Evolutionary conservation across 306 rosid genomes (phyloP).

Genomic region (Malus sylvestris): DNA sequence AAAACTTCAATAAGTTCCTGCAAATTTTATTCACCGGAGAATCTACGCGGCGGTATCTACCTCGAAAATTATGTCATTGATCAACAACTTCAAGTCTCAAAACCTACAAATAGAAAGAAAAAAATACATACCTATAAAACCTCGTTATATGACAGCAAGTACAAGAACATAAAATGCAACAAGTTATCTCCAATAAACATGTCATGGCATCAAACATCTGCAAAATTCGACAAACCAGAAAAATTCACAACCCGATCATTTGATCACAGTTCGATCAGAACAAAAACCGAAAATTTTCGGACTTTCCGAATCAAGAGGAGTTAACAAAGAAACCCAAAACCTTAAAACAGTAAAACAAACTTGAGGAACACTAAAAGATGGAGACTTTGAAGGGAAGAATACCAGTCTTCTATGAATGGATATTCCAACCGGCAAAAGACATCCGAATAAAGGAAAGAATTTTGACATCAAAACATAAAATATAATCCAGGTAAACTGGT

Average conservation of each 20-base stretch:
- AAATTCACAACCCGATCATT: constrained; percentile 27
- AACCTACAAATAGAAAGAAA: constrained; percentile 62
- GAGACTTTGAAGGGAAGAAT: constrained; percentile 53
- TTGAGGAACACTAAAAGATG: constrained; percentile 4
- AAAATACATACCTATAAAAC: constrained; percentile 38
- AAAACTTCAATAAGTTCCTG: constrained; percentile 26
- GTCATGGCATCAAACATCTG: background rate
- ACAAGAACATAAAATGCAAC: constrained; percentile 18
- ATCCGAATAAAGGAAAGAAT: constrained; percentile 36
- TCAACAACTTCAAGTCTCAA: constrained; percentile 84
- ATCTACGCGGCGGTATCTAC: constrained; percentile 22
- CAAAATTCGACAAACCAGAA: background rate
- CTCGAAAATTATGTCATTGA: constrained; percentile 27
- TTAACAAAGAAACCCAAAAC: constrained; percentile 15
- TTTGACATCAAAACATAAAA: constrained; percentile 26
- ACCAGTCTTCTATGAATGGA: constrained; percentile 45
- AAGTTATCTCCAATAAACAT: constrained; percentile 24
- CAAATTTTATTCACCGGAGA: background rate
- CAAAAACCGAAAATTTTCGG: constrained; percentile 3
- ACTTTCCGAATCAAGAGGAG: constrained; percentile 28
- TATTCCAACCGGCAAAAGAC: constrained; percentile 53
- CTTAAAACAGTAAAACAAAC: constrained; percentile 1
- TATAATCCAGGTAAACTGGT: constrained; percentile 43
- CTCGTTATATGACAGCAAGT: constrained; percentile 41
- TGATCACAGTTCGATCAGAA: constrained; percentile 6